Conservation (phyloP, 352 stramenopile species). For the Pythium pyrilobum region DNA sequence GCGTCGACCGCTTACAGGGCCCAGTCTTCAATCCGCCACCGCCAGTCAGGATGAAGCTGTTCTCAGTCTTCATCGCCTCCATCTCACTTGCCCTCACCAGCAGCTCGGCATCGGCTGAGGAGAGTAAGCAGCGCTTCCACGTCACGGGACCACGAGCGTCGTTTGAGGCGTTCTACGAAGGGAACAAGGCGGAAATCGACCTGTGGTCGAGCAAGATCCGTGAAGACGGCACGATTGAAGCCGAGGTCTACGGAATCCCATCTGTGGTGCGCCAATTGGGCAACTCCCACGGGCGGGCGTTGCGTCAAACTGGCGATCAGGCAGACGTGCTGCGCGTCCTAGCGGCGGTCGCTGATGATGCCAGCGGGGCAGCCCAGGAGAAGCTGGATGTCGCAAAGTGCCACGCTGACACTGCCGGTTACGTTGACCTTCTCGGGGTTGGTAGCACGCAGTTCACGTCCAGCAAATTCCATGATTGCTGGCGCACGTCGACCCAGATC, state of each 20-base stretch:
- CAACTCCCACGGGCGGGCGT: neutral
- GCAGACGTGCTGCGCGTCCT: neutral
- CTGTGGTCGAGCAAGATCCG: constrained; percentile 5
- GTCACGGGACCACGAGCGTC: neutral
- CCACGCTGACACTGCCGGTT: constrained; percentile 1
- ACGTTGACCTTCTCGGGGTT: neutral
- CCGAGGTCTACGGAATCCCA: neutral
- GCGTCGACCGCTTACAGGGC: neutral
- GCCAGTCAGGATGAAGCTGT: neutral
- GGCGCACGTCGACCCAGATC: constrained; percentile 18
- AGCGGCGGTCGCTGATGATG: neutral
- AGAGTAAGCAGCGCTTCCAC: neutral
- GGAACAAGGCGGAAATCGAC: constrained; percentile 4
- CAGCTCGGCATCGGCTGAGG: neutral
- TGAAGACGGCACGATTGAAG: constrained; percentile 9
- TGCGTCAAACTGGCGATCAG: neutral
- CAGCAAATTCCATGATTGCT: constrained; percentile 31
- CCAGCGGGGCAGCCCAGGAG: neutral
- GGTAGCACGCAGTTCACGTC: constrained; percentile 10
- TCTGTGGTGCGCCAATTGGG: neutral
- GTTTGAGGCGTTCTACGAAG: constrained; percentile 8
- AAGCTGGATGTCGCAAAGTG: constrained; percentile 1
- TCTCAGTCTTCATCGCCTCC: neutral
- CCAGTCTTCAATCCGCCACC: neutral
- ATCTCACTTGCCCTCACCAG: neutral